Evolutionary conservation across 495 filamentous ascomycete species (phyloP).

Genomic region (Corynascus novoguineensis): DNA sequence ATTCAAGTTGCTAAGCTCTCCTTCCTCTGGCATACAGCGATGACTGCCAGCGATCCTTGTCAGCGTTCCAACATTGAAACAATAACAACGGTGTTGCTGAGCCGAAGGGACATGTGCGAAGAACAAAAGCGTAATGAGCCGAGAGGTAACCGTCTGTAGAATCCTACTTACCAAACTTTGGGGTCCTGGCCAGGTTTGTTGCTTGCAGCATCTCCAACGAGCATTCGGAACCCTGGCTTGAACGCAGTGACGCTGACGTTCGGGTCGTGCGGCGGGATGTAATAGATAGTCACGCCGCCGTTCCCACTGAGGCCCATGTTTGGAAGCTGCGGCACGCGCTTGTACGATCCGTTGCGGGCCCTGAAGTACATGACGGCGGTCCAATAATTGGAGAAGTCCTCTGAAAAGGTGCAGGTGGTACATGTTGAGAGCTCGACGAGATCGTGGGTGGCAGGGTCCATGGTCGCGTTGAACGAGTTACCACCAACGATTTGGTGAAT

Average conservation of each 20-base stretch:
- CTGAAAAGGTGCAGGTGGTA: constrained; percentile 29
- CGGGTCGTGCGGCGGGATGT: constrained; percentile 36
- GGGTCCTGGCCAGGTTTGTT: constrained; percentile 28
- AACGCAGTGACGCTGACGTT: constrained; percentile 33
- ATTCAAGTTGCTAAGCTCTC: constrained; percentile 1
- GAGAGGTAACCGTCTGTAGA: too few relatives aligned
- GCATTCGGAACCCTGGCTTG: constrained; percentile 17
- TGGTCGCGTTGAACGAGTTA: constrained; percentile 32
- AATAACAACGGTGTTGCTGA: too few relatives aligned
- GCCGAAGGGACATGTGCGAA: too few relatives aligned
- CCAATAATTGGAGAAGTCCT: constrained; percentile 14
- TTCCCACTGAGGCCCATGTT: constrained; percentile 30
- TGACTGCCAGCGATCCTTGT: too few relatives aligned
- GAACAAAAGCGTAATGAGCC: too few relatives aligned
- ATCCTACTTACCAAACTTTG: too few relatives aligned
- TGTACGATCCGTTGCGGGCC: constrained; percentile 34
- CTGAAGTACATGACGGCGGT: constrained; percentile 1
- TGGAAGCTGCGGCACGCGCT: constrained; percentile 39
- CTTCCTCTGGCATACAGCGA: constrained; percentile 38
- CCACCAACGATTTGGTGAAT: constrained; percentile 36
- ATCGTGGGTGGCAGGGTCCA: constrained; percentile 23
- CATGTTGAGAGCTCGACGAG: constrained; percentile 24
- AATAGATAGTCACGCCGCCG: constrained; percentile 40
- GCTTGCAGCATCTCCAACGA: constrained; percentile 33
- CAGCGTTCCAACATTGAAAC: too few relatives aligned